A percentile compares a stretch with the other conserved stretches of the same genome.
Conservation (phyloP, 2,329 filamentous ascomycete genomes). For the Alternaria panax region DNA sequence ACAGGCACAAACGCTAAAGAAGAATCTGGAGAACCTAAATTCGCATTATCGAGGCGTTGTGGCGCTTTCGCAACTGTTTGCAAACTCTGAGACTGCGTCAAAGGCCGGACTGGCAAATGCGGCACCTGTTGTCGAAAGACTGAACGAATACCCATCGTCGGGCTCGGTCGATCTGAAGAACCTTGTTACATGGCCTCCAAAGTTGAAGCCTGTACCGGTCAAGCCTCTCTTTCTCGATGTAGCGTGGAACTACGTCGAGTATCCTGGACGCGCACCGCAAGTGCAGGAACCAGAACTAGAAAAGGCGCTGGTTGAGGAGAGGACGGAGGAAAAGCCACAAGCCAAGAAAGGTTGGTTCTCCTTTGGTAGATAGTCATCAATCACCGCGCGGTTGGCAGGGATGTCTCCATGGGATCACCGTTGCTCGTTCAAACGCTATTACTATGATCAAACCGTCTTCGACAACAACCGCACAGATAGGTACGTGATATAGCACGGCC, state of each 20-base stretch:
- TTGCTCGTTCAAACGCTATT: constrained; percentile 11
- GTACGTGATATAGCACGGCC: neutral
- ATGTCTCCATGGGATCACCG: constrained; percentile 7
- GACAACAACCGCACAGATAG: neutral
- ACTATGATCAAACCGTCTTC: neutral
- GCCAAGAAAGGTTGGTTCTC: constrained; percentile 61
- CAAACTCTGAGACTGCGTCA: constrained; percentile 58
- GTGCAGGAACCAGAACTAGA: constrained; percentile 40
- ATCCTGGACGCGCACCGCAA: constrained; percentile 68
- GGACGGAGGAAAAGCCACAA: constrained; percentile 47
- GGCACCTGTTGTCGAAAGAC: constrained; percentile 73
- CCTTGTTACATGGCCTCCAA: constrained; percentile 86
- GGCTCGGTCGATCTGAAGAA: constrained; percentile 75
- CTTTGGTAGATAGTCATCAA: constrained; percentile 53
- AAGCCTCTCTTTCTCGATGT: constrained; percentile 97
- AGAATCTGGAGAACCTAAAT: constrained; percentile 73
- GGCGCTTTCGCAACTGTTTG: constrained; percentile 73
- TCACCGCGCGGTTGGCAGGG: constrained; percentile 1
- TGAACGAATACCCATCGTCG: constrained; percentile 76
- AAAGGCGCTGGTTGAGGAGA: constrained; percentile 33
- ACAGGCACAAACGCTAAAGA: constrained; percentile 66
- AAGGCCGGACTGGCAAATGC: constrained; percentile 54
- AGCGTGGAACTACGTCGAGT: constrained; percentile 97
- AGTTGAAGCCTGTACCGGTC: constrained; percentile 80
- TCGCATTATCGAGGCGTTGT: constrained; percentile 86